phyloP scores from a whole-genome alignment of 2,329 filamentous ascomycete species.

The Alternaria angustiovoidea region DNA sequence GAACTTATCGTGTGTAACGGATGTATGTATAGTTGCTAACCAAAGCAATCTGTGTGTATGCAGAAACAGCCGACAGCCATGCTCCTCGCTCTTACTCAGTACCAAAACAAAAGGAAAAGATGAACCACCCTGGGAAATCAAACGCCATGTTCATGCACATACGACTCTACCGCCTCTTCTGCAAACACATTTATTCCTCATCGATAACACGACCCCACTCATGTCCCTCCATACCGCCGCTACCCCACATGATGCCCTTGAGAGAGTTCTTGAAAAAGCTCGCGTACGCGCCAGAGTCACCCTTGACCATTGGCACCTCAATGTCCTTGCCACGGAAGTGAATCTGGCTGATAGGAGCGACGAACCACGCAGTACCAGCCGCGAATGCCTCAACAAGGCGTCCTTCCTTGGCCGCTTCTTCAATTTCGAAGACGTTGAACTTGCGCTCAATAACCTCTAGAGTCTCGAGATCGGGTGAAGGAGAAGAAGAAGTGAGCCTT shows the following conservation, averaged over 20 bases:
- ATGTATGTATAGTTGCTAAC: neutral
- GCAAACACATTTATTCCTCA: conserved; percentile 35
- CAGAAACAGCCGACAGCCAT: neutral
- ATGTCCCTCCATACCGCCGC: conserved; percentile 52
- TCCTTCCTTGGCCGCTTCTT: conserved; percentile 76
- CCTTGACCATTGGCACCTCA: conserved; percentile 52
- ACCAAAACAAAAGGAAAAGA: neutral
- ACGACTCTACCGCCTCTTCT: neutral
- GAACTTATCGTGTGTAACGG: neutral
- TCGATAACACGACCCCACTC: conserved; percentile 58
- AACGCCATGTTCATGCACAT: conserved; percentile 1
- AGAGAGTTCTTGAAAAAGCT: conserved; percentile 56
- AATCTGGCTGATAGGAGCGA: conserved; percentile 57
- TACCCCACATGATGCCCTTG: conserved; percentile 60
- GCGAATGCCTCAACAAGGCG: conserved; percentile 85
- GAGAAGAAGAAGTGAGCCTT: conserved; percentile 58
- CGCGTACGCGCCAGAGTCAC: conserved; percentile 54
- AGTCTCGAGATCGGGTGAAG: conserved; percentile 47
- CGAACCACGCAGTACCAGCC: conserved; percentile 77
- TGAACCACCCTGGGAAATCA: neutral
- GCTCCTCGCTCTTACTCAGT: neutral
- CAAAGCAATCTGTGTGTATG: neutral
- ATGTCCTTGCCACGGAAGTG: conserved; percentile 56
- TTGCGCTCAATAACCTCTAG: conserved; percentile 80
- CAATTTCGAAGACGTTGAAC: conserved; percentile 81